phyloP scores from a whole-genome alignment of 2,329 filamentous ascomycete species.

The Penicillium sumatraense region DNA sequence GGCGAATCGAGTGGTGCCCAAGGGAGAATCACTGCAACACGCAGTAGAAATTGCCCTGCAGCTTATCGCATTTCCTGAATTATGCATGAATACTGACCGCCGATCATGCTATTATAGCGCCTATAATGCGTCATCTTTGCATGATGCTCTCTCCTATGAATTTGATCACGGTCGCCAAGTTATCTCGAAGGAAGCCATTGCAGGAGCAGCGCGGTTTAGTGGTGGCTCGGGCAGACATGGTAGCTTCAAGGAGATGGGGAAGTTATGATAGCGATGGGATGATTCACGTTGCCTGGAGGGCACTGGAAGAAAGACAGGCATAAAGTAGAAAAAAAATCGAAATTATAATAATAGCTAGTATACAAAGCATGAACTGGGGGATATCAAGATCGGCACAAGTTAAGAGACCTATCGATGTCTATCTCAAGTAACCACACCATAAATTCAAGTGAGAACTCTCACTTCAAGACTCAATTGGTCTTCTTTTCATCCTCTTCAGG shows the following conservation, averaged over 20 bases:
- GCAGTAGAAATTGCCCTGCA: constrained; percentile 54
- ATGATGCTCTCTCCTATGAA: constrained; percentile 48
- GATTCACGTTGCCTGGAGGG: too few species aligned
- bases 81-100: constrained; percentile 58
- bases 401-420: neutral
- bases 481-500: constrained; percentile 24
- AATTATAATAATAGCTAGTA: neutral
- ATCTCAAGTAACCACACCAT: too few species aligned
- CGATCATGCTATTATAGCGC: constrained; percentile 55
- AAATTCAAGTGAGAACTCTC: too few species aligned
- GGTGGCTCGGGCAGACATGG: constrained; percentile 21
- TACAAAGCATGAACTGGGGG: constrained; percentile 21
- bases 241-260: constrained; percentile 22
- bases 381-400: constrained; percentile 1
- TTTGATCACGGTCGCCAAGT: constrained; percentile 21
- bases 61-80: constrained; percentile 56
- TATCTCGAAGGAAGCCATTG: constrained; percentile 20
- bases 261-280: constrained; percentile 11
- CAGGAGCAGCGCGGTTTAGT: constrained; percentile 24
- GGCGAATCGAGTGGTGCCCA: constrained; percentile 57
- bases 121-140: constrained; percentile 54
- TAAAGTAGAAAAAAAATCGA: neutral
- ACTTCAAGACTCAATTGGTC: constrained; percentile 15
- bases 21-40: constrained; percentile 55
- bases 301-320: neutral